phyloP scores from a whole-genome alignment of 2,329 filamentous ascomycete species.

The Fusarium duplospermum region DNA sequence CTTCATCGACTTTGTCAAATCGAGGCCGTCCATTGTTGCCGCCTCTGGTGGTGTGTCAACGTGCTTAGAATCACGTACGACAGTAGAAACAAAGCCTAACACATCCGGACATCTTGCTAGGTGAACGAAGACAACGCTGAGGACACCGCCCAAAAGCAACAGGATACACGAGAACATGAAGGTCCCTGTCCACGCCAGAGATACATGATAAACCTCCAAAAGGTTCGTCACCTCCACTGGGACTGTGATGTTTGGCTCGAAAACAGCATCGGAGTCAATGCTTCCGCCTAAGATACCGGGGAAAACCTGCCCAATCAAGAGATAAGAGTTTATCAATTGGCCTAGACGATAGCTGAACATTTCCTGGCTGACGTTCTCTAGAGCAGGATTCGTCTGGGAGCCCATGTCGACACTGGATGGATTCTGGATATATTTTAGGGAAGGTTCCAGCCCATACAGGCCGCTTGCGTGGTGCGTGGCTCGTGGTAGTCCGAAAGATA shows the following conservation, averaged over 20 bases:
- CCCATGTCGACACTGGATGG: not conserved
- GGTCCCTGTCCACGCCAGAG: not conserved
- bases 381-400: not conserved
- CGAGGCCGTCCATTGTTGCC: not conserved
- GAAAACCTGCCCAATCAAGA: not conserved
- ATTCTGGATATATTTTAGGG: not conserved
- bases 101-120: not conserved
- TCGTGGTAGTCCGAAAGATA: too few species aligned
- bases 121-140: not conserved
- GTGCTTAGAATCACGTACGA: constrained; percentile 4
- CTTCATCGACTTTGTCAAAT: not conserved
- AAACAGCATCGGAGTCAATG: not conserved
- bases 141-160: not conserved
- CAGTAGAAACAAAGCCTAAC: not conserved
- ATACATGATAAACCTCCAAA: not conserved
- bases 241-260: not conserved
- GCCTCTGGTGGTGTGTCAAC: not conserved
- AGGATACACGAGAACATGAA: not conserved
- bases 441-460: not conserved
- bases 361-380: not conserved
- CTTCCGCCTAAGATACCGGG: not conserved
- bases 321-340: not conserved
- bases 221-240: not conserved
- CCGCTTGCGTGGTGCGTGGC: too few species aligned
- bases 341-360: not conserved